Percentiles rank a stretch among this genome's conserved stretches.
Evolutionary conservation across 108 stramenopile genomes (phyloP).

Genomic region (Cyclotella choctawhatcheeana): DNA sequence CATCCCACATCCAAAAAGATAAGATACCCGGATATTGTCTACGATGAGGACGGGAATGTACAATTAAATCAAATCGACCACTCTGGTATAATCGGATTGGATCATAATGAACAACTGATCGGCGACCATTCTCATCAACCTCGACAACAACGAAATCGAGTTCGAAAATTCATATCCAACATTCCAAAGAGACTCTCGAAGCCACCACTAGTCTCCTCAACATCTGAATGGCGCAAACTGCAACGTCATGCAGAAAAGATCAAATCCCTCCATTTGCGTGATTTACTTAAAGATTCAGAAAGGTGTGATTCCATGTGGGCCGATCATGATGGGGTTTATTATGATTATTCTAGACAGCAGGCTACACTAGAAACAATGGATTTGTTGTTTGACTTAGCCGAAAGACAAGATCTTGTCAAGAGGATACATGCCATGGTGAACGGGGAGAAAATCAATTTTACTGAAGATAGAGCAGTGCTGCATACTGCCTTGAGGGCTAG

Average conservation of each 20-base stretch:
- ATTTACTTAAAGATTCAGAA: conserved; percentile 71
- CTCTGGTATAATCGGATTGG: not conserved
- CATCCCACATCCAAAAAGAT: conserved; percentile 37
- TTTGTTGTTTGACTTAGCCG: conserved; percentile 75
- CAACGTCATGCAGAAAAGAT: conserved; percentile 62
- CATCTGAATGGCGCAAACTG: conserved; percentile 78
- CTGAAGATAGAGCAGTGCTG: conserved; percentile 95
- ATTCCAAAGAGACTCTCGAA: conserved; percentile 13
- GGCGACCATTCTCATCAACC: conserved; percentile 18
- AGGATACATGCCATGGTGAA: conserved; percentile 90
- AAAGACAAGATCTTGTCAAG: conserved; percentile 61
- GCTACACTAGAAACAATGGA: conserved; percentile 84
- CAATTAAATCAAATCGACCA: not conserved
- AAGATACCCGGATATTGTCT: conserved; percentile 11
- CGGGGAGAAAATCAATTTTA: conserved; percentile 97
- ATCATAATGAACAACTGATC: not conserved
- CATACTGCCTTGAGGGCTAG: conserved; percentile 97
- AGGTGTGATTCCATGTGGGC: conserved; percentile 80
- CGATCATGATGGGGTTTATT: conserved; percentile 86
- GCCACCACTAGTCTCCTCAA: conserved; percentile 61
- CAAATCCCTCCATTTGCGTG: conserved; percentile 72
- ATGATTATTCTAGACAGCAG: conserved; percentile 88
- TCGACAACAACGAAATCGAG: not conserved
- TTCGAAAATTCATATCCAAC: conserved; percentile 15
- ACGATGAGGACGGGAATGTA: conserved; percentile 17